A percentile compares a stretch with the other conserved stretches of the same genome.
phyloP scores from a whole-genome alignment of 305 asterid genomes.

The Solanum aculeatissimum region DNA sequence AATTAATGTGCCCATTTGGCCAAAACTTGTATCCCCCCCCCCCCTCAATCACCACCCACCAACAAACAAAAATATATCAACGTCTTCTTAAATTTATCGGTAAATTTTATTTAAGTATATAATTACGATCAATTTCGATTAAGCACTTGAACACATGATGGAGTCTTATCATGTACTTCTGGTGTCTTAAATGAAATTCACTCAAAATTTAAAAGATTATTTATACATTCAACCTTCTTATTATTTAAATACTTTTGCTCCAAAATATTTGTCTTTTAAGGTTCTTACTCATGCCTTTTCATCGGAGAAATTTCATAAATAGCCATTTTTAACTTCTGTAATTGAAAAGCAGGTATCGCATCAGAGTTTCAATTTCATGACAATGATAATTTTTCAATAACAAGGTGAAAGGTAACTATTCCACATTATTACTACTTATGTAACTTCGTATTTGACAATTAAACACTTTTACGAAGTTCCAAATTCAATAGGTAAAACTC shows the following conservation, averaged over 20 bases:
- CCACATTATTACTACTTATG: background rate
- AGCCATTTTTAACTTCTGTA: background rate
- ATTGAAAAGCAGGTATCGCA: background rate
- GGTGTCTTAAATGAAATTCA: background rate
- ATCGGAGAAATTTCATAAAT: background rate
- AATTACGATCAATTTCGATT: background rate
- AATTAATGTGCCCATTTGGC: background rate
- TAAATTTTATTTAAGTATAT: background rate
- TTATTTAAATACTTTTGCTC: background rate
- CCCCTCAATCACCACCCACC: fast-evolving
- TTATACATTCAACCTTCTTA: background rate
- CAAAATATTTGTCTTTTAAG: background rate
- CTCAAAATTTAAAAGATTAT: background rate
- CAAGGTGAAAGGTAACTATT: background rate
- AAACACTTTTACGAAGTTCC: background rate
- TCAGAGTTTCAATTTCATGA: background rate
- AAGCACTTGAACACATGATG: fast-evolving
- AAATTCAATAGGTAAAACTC: background rate
- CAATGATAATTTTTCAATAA: background rate
- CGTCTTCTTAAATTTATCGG: background rate
- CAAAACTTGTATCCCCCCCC: background rate
- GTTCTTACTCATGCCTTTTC: background rate
- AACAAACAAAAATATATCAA: background rate
- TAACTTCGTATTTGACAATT: background rate
- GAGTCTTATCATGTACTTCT: background rate